Conservation (phyloP, 2,329 filamentous ascomycete genomes). For the Pseudogymnoascus sp. region DNA sequence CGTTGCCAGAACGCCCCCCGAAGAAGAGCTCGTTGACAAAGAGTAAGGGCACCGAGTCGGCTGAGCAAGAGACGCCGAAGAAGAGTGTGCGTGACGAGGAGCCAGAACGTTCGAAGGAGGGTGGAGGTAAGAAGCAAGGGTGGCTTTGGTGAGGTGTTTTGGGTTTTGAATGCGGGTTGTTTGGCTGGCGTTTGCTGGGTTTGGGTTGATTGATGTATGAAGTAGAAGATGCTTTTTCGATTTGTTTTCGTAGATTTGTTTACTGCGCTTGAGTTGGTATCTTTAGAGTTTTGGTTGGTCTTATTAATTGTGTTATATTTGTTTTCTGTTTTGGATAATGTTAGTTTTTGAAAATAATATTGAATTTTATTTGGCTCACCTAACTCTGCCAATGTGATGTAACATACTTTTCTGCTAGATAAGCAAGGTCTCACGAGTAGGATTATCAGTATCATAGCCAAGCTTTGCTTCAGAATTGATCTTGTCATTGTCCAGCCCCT, state of each 20-base stretch:
- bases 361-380: background rate
- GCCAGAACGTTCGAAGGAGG: background rate
- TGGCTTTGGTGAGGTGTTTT: background rate
- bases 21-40: background rate
- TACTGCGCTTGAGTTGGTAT: background rate
- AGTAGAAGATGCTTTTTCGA: too few relatives aligned
- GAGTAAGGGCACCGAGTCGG: background rate
- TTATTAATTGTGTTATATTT: background rate
- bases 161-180: background rate
- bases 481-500: background rate
- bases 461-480: background rate
- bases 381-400: background rate
- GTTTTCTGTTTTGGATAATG: background rate
- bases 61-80: background rate
- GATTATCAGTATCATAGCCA: background rate
- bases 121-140: background rate
- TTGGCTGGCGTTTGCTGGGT: background rate
- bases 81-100: background rate
- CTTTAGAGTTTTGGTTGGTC: background rate
- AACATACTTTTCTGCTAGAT: background rate
- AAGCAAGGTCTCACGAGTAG: background rate
- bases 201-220: background rate
- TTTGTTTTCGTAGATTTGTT: background rate
- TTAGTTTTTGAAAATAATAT: background rate
- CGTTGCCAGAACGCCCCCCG: background rate